phyloP scores from a whole-genome alignment of 2,329 filamentous ascomycete genomes.

The Elsinoe australis region DNA sequence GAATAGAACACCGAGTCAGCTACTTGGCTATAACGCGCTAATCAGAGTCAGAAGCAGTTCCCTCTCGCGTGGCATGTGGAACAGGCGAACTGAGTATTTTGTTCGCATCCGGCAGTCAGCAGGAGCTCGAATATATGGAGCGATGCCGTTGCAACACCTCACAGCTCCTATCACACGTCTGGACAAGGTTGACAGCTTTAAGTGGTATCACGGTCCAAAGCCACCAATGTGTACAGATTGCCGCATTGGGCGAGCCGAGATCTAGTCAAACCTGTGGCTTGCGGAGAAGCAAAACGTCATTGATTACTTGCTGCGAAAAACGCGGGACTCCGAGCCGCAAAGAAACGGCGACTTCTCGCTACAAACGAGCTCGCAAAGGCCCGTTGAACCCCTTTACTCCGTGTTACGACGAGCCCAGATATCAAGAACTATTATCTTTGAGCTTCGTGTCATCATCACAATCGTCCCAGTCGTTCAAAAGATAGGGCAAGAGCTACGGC shows the following conservation, averaged over 20 bases:
- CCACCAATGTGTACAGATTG: slow-evolving; percentile 11
- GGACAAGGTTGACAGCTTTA: no score
- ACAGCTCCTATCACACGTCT: not conserved
- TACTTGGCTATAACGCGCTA: not conserved
- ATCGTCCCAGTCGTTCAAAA: not conserved
- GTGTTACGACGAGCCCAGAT: not conserved
- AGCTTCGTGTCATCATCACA: not conserved
- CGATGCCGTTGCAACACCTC: not conserved
- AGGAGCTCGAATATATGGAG: not conserved
- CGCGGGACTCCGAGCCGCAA: not conserved
- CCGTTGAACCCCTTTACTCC: not conserved
- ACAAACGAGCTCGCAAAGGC: not conserved
- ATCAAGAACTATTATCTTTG: not conserved
- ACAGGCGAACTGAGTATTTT: no score
- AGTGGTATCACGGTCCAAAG: no score
- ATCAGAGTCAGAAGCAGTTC: not conserved
- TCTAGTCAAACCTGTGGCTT: no score
- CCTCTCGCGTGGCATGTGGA: not conserved
- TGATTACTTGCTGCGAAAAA: not conserved
- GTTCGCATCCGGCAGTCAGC: no score
- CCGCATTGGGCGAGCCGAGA: not conserved
- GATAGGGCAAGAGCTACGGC: not conserved
- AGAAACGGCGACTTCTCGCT: not conserved
- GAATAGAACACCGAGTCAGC: slow-evolving; percentile 5
- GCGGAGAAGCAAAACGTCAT: slow-evolving; percentile 1